Percentiles rank a stretch among this genome's conserved stretches.
Conservation (phyloP, 2,329 filamentous ascomycete genomes). For the Ophiocordyceps camponoti-leonardi region DNA sequence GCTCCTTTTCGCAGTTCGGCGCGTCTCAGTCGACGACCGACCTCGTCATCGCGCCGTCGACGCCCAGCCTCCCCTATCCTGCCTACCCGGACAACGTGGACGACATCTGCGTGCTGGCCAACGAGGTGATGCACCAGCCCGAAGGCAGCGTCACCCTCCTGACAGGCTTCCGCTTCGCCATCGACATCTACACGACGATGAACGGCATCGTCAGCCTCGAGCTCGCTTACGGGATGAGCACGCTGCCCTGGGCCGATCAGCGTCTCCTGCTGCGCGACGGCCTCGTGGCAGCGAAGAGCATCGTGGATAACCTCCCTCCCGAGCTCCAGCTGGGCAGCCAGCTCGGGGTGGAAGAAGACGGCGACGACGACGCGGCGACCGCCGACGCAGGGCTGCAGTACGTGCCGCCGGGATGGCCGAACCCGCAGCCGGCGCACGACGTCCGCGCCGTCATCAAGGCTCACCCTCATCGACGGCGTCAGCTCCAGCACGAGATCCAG, state of each 20-base stretch:
- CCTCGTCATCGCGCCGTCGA: slow-evolving; percentile 59
- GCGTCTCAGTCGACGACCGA: slow-evolving; percentile 52
- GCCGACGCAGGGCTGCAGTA: slow-evolving; percentile 31
- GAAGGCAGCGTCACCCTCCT: slow-evolving; percentile 50
- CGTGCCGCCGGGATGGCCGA: slow-evolving; percentile 31
- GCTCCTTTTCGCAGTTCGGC: slow-evolving; percentile 64
- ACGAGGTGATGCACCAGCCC: slow-evolving; percentile 54
- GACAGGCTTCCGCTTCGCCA: slow-evolving; percentile 65
- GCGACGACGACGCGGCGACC: slow-evolving; percentile 12
- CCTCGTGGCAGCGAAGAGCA: slow-evolving; percentile 50
- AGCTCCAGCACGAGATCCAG: slow-evolving; percentile 71
- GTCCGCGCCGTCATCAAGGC: slow-evolving; percentile 30
- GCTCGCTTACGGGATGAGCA: slow-evolving; percentile 63
- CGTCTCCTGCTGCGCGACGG: slow-evolving; percentile 55
- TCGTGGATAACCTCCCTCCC: slow-evolving; percentile 48
- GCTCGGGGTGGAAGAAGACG: slow-evolving; percentile 5
- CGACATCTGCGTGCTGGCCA: slow-evolving; percentile 60
- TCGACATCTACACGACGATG: slow-evolving; percentile 66
- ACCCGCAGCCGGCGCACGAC: slow-evolving; percentile 28
- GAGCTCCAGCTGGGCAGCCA: slow-evolving; percentile 43
- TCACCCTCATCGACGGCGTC: slow-evolving; percentile 31
- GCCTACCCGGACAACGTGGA: slow-evolving; percentile 69
- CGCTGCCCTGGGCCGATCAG: slow-evolving; percentile 64
- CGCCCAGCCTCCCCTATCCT: slow-evolving; percentile 58
- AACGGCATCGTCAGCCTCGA: slow-evolving; percentile 65